These are phyloP conservation scores for Quercus rubra DNA, from an alignment of 306 rosid genomes.

Conservation along the genomic window DNA sequence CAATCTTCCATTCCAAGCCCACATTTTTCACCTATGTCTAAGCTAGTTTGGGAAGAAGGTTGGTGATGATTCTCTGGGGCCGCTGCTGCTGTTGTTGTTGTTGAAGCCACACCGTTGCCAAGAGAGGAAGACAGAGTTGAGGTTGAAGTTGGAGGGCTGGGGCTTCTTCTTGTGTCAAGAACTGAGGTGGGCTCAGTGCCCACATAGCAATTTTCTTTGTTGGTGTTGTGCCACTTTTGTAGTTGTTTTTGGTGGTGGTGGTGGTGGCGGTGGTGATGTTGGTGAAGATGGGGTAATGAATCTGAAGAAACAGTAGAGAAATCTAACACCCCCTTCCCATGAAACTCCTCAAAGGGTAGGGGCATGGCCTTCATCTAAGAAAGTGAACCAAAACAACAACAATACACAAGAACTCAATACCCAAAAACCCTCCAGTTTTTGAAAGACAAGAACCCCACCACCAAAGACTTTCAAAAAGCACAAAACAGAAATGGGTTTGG, in stretches of 20 bases:
- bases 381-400: slow-evolving; percentile 26
- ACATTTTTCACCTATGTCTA: slow-evolving; percentile 53
- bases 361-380: slow-evolving; percentile 98
- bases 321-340: slow-evolving; percentile 84
- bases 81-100: slow-evolving; percentile 27
- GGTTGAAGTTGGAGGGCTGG: slow-evolving; percentile 74
- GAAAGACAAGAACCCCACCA: slow-evolving; percentile 29
- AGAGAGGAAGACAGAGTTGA: slow-evolving; percentile 93
- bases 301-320: slow-evolving; percentile 49
- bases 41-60: slow-evolving; percentile 19
- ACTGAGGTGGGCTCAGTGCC: slow-evolving; percentile 93
- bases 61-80: slow-evolving; percentile 26
- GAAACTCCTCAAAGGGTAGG: slow-evolving; percentile 81
- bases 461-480: background rate
- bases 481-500: slow-evolving; percentile 4
- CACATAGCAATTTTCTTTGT: slow-evolving; percentile 74
- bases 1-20: slow-evolving; percentile 83
- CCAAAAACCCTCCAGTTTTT: slow-evolving; percentile 53
- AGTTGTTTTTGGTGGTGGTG: background rate
- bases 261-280: background rate
- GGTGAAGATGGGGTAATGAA: slow-evolving; percentile 32
- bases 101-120: slow-evolving; percentile 35
- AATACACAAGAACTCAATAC: slow-evolving; percentile 23
- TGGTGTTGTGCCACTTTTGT: slow-evolving; percentile 53
- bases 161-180: slow-evolving; percentile 63